Conservation (phyloP, 2,329 filamentous ascomycete species). For the Xylariaceae sp. region DNA sequence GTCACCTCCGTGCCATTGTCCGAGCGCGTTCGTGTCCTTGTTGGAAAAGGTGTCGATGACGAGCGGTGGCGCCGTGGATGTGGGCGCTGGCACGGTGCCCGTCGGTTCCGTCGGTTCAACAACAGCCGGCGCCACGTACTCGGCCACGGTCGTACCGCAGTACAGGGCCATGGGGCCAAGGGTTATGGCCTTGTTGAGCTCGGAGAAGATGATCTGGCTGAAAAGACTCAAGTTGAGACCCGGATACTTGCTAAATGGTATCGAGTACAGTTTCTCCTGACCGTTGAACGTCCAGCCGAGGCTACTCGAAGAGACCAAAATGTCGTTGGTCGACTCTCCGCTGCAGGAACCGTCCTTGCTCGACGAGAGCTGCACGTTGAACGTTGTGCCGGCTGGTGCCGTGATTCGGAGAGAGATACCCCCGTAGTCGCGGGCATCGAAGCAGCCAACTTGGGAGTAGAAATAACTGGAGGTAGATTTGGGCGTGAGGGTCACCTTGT, state of each 20-base stretch:
- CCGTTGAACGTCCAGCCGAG: conserved; percentile 58
- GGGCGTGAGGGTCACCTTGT: conserved; percentile 49
- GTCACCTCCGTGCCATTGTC: conserved; percentile 61
- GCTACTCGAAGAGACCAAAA: conserved; percentile 39
- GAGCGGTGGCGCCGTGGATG: conserved; percentile 43
- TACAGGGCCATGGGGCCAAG: conserved; percentile 55
- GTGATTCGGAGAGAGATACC: conserved; percentile 53
- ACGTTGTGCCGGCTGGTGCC: conserved; percentile 45
- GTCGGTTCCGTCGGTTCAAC: conserved; percentile 39
- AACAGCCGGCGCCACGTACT: conserved; percentile 44
- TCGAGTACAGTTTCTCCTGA: conserved; percentile 53
- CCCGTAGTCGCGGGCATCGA: conserved; percentile 47
- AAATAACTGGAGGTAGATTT: conserved; percentile 44
- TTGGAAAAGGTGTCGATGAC: conserved; percentile 58
- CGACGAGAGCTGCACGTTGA: conserved; percentile 48
- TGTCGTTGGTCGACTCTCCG: conserved; percentile 33
- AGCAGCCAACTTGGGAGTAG: conserved; percentile 52
- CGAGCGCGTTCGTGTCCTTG: conserved; percentile 51
- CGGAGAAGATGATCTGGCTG: conserved; percentile 46
- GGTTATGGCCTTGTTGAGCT: conserved; percentile 42
- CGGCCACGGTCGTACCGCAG: conserved; percentile 46
- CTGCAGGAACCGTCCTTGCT: conserved; percentile 39
- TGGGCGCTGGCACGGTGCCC: conserved; percentile 45
- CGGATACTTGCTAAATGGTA: conserved; percentile 49
- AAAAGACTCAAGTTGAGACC: conserved; percentile 49